Conservation (phyloP, 768 basidiomycete genomes). For the Tephrocybe sp. region DNA sequence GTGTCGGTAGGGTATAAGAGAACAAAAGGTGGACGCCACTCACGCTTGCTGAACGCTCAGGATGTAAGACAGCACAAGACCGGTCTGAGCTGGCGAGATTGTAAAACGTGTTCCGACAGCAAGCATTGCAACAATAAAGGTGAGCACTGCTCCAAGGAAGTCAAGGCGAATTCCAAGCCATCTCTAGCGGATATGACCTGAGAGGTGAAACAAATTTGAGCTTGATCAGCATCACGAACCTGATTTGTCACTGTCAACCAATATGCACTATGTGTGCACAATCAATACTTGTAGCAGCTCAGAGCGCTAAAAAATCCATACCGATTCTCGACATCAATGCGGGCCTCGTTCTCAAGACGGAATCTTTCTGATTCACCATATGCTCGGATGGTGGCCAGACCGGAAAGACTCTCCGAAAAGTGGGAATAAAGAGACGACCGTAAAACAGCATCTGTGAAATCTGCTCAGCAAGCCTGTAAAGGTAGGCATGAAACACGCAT, state of each 20-base stretch:
- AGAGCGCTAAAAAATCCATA: constrained; percentile 18
- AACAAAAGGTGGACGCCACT: constrained; percentile 10
- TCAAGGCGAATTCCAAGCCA: constrained; percentile 94
- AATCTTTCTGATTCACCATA: constrained; percentile 82
- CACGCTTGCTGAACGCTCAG: constrained; percentile 71
- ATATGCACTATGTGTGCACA: constrained; percentile 55
- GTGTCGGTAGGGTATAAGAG: constrained; percentile 9
- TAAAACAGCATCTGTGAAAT: constrained; percentile 68
- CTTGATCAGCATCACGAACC: constrained; percentile 30
- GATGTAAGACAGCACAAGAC: constrained; percentile 76
- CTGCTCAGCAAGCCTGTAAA: background rate
- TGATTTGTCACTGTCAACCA: constrained; percentile 87
- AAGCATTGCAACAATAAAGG: constrained; percentile 77
- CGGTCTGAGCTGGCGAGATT: constrained; percentile 78
- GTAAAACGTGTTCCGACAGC: constrained; percentile 69
- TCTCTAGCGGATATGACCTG: constrained; percentile 50
- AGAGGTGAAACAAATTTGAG: no score
- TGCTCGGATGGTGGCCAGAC: constrained; percentile 83
- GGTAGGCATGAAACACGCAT: constrained; percentile 8
- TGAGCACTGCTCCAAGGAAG: constrained; percentile 68
- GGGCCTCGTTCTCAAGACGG: constrained; percentile 66
- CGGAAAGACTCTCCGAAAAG: constrained; percentile 88
- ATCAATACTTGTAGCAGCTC: background rate
- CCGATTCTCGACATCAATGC: constrained; percentile 84
- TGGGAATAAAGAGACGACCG: constrained; percentile 87